Conservation (phyloP, 345 rosid genomes). For the Murraya paniculata region DNA sequence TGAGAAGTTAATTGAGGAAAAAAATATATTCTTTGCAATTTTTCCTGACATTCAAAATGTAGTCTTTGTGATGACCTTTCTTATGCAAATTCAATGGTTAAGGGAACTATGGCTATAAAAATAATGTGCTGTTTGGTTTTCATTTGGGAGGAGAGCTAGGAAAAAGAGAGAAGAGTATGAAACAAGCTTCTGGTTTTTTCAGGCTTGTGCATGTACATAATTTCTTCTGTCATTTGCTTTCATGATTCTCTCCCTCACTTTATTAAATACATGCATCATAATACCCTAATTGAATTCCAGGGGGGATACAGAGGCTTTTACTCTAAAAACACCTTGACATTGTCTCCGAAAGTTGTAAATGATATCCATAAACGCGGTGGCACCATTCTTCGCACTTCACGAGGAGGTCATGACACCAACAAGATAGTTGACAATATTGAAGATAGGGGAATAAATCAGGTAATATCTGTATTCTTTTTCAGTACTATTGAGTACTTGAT, state of each 20-base stretch:
- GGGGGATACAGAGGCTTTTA: constrained; percentile 93
- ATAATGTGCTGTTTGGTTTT: neutral
- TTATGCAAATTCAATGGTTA: neutral
- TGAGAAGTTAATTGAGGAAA: neutral
- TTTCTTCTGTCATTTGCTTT: neutral
- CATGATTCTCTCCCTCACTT: neutral
- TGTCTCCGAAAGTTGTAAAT: constrained; percentile 82
- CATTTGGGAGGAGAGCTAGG: neutral
- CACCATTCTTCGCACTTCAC: constrained; percentile 74
- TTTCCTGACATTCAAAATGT: neutral
- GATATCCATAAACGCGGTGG: constrained; percentile 96
- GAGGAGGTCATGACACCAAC: constrained; percentile 88
- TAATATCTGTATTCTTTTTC: constrained; percentile 18
- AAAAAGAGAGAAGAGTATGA: neutral
- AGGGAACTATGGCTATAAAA: neutral
- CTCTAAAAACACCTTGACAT: constrained; percentile 56
- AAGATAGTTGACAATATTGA: constrained; percentile 94
- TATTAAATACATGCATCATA: neutral
- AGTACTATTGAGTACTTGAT: neutral
- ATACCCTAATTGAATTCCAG: constrained; percentile 29
- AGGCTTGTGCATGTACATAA: neutral
- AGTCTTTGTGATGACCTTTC: neutral
- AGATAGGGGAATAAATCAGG: constrained; percentile 94
- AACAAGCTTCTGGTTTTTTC: constrained; percentile 1
- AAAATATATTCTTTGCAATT: neutral